These are phyloP conservation scores for Orbilia blumenaviensis DNA, from an alignment of 2,329 filamentous ascomycete genomes.

Conservation along the genomic window DNA sequence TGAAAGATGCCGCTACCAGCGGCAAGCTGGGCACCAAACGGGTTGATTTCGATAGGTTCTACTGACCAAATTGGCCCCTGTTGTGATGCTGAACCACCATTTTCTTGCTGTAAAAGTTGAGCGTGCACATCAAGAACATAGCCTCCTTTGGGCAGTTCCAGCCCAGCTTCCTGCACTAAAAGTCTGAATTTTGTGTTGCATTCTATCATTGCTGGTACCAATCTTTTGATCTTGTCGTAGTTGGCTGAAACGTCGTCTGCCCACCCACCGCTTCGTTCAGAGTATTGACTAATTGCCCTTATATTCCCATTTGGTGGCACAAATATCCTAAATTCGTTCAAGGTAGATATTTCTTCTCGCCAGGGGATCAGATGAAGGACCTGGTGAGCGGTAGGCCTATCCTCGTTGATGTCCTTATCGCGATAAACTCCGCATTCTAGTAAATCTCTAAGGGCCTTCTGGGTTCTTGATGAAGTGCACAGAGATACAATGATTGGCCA, in stretches of 20 bases:
- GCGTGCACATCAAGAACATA: slow-evolving; percentile 20
- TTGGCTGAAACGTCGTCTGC: not conserved
- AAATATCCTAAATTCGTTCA: slow-evolving; percentile 23
- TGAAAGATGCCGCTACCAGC: slow-evolving; percentile 25
- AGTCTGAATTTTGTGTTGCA: slow-evolving; percentile 17
- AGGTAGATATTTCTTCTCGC: slow-evolving; percentile 13
- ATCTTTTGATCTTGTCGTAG: slow-evolving; percentile 5
- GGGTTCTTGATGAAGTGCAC: not conserved
- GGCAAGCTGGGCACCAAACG: slow-evolving; percentile 13
- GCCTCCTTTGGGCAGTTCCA: slow-evolving; percentile 6
- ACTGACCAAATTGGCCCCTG: not conserved
- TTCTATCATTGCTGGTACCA: not conserved
- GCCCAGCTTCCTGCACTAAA: not conserved
- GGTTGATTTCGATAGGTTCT: slow-evolving; percentile 16
- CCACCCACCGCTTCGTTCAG: slow-evolving; percentile 8
- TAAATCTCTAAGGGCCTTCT: not conserved
- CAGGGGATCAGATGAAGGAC: slow-evolving; percentile 20
- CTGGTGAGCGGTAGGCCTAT: not conserved
- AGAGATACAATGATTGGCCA: not conserved
- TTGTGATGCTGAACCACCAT: not conserved
- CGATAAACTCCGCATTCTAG: not conserved
- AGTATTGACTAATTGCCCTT: slow-evolving; percentile 20
- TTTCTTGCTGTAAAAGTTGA: not conserved
- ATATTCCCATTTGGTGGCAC: slow-evolving; percentile 17
- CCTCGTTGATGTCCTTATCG: not conserved